Evolutionary conservation across 2,329 filamentous ascomycete genomes (phyloP), one percentile per base, ranked within the genome.

Genomic region (Sporothrix pallida): DNA sequence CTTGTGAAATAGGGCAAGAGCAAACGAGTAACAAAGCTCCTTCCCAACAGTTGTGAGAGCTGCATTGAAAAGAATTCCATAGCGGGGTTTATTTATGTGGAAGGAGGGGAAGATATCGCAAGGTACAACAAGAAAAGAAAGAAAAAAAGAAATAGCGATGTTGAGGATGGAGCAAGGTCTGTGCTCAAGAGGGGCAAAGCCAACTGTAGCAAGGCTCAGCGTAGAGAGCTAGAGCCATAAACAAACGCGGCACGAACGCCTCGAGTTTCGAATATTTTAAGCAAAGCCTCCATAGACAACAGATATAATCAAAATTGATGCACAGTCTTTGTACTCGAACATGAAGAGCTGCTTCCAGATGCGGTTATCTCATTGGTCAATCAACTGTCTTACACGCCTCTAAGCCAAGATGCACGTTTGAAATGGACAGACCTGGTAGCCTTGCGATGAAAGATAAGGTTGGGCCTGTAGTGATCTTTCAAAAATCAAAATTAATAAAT

Each of bases 161-260:
- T 23, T 46, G 42, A 23, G 2, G 10, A 48, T 65, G 13, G 20
- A 26, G 20, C 13, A 46, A 48, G 42, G 62, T 48, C 20, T 67
- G 62, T 46, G 62, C 62, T 65, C 20, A 26, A 10, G 62, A 65
- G 62, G 62, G 62, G 42, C 62, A 56, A 7, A 37, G 31, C 31
- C 31, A 37, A 2, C 52, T 54, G 9, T 56, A 17, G n/a, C 52
- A 23, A 13, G 13, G 10, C 52, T 26, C 23, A n/a, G n/a, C 52
- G 20, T 23, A 26, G 10, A 23, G 52, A 12, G 23, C 20, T 23
- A 10, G 52, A 17, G 46, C 4, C 10, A 56, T 4, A 12, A 9
- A 10, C 9, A 26, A 12, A 56, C 8, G 52, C 52, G 6, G n/a
- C 7, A 37, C 31, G 31, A 37, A 37, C 4, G 31, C 31, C 31